A percentile compares a stretch with the other conserved stretches of the same genome.
phyloP scores from a whole-genome alignment of 2,329 filamentous ascomycete genomes.

The Penicillium sp. region DNA sequence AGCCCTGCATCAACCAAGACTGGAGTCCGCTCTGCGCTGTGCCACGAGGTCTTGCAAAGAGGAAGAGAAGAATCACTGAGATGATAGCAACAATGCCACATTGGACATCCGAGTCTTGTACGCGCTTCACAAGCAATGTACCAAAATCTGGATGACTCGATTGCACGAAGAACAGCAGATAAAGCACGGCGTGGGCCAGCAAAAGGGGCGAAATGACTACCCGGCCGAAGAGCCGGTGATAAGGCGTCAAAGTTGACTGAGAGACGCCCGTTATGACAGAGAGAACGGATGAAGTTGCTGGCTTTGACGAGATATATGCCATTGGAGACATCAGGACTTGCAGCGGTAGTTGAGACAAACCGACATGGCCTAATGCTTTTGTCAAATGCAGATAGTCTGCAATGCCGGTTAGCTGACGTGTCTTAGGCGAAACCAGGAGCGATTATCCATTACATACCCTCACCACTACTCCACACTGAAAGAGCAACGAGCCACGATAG shows the following conservation, averaged over 20 bases:
- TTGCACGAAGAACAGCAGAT: slow-evolving; percentile 59
- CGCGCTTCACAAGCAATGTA: slow-evolving; percentile 52
- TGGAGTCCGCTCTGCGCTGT: slow-evolving; percentile 13
- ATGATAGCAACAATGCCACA: slow-evolving; percentile 54
- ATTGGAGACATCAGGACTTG: slow-evolving; percentile 57
- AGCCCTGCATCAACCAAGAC: slow-evolving; percentile 11
- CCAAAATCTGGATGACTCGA: slow-evolving; percentile 40
- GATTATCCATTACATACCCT: slow-evolving; percentile 50
- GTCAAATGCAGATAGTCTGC: slow-evolving; percentile 65
- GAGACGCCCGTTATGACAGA: slow-evolving; percentile 55
- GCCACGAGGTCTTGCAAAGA: slow-evolving; percentile 50
- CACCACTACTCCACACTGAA: slow-evolving; percentile 52
- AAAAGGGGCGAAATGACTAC: slow-evolving; percentile 55
- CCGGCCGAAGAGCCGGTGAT: slow-evolving; percentile 60
- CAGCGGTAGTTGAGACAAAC: slow-evolving; percentile 60
- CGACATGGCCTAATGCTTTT: slow-evolving; percentile 62
- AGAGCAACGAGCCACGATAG: slow-evolving; percentile 55
- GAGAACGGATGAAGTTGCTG: slow-evolving; percentile 50
- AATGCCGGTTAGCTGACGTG: slow-evolving; percentile 2
- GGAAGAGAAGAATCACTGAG: slow-evolving; percentile 49
- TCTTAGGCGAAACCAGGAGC: neutral
- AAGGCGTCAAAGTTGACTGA: slow-evolving; percentile 57
- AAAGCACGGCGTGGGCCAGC: slow-evolving; percentile 55
- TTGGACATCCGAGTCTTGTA: slow-evolving; percentile 59
- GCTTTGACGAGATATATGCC: slow-evolving; percentile 44